Evolutionary conservation across 371 early-diverging fungal species (phyloP).

Genomic region (Pancytospora epiphaga): DNA sequence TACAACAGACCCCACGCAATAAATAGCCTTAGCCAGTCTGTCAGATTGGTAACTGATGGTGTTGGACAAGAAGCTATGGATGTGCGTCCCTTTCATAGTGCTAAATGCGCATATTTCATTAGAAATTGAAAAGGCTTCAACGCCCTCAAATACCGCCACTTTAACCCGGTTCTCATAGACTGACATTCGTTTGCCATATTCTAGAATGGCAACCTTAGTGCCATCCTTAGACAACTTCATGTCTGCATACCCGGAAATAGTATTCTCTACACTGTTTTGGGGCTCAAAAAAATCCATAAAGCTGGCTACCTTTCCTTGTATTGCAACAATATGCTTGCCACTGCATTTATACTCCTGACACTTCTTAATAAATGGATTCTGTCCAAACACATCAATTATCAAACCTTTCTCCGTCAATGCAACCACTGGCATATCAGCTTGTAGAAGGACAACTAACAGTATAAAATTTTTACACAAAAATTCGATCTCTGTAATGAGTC

Average conservation of each 20-base stretch:
- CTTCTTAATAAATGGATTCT: slow-evolving; percentile 22
- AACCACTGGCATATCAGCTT: slow-evolving; percentile 46
- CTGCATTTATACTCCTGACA: slow-evolving; percentile 27
- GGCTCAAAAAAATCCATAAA: slow-evolving; percentile 16
- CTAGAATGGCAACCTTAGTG: slow-evolving; percentile 16
- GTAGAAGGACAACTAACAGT: not conserved
- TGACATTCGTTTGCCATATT: slow-evolving; percentile 16
- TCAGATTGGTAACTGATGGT: not conserved
- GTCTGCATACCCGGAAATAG: slow-evolving; percentile 17
- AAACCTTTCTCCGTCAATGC: slow-evolving; percentile 51
- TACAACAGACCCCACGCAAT: slow-evolving; percentile 3
- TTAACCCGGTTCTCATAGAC: slow-evolving; percentile 18
- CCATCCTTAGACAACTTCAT: slow-evolving; percentile 48
- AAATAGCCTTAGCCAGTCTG: not conserved
- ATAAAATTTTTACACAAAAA: not conserved
- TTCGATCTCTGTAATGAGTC: no score
- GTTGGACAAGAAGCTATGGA: slow-evolving; percentile 7
- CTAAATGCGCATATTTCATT: slow-evolving; percentile 34
- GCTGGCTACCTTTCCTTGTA: slow-evolving; percentile 4
- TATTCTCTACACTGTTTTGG: not conserved
- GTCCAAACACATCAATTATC: slow-evolving; percentile 53
- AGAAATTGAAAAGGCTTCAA: slow-evolving; percentile 28
- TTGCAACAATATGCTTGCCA: slow-evolving; percentile 39
- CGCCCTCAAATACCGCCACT: slow-evolving; percentile 2
- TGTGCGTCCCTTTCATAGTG: slow-evolving; percentile 13